Percentiles rank a stretch among this genome's conserved stretches.
Conservation (phyloP, 306 rosid genomes). For the Mimosa bimucronata region DNA sequence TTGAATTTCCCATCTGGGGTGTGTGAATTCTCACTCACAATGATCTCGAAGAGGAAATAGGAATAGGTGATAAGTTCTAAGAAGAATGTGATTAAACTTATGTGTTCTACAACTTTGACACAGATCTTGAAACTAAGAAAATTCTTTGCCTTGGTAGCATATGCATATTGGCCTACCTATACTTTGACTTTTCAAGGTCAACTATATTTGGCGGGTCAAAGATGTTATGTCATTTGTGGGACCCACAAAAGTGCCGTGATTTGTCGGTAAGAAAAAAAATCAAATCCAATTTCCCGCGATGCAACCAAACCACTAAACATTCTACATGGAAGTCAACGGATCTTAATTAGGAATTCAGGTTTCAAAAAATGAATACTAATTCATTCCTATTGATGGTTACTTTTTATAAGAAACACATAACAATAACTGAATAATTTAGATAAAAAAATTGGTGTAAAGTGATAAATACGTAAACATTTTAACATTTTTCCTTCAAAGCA, state of each 20-base stretch:
- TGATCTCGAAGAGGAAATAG: constrained; percentile 14
- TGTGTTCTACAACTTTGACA: too few relatives aligned
- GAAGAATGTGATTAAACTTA: too few relatives aligned
- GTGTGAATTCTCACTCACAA: not conserved
- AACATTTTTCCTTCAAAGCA: too few relatives aligned
- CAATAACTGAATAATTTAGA: too few relatives aligned
- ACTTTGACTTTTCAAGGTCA: not conserved
- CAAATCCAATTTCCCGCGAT: not conserved
- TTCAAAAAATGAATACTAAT: too few relatives aligned
- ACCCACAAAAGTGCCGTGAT: not conserved
- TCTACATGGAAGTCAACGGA: not conserved
- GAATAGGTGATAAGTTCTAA: not conserved
- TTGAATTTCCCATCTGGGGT: constrained; percentile 35
- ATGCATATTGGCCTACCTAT: not conserved
- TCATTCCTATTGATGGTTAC: too few relatives aligned
- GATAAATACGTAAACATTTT: too few relatives aligned
- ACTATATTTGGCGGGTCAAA: constrained; percentile 1
- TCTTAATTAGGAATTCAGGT: too few relatives aligned
- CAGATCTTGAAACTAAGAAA: constrained; percentile 10
- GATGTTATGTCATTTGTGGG: not conserved
- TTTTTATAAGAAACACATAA: too few relatives aligned
- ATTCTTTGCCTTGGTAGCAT: not conserved
- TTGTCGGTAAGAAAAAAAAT: not conserved
- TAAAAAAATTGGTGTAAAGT: too few relatives aligned
- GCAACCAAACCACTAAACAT: not conserved